Evolutionary conservation across 257 asterid species (phyloP).

Genomic region (Ballota nigra): DNA sequence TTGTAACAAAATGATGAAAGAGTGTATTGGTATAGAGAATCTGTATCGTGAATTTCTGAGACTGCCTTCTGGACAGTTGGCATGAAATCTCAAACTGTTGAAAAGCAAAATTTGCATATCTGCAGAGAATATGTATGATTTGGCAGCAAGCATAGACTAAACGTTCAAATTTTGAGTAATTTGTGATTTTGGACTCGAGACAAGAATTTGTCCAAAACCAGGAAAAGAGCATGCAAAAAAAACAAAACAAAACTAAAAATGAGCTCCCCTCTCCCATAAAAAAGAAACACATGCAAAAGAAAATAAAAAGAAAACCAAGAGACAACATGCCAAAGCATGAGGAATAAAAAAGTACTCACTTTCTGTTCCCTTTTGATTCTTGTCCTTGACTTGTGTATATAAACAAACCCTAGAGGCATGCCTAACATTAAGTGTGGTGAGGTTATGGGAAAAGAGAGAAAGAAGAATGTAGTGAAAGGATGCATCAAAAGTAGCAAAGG

Average conservation of each 20-base stretch:
- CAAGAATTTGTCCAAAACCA: slow-evolving; percentile 1
- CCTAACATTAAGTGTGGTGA: background rate
- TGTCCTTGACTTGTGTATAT: background rate
- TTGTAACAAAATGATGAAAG: background rate
- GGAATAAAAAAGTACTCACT: slow-evolving; percentile 35
- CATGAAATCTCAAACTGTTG: slow-evolving; percentile 1
- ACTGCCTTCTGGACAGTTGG: slow-evolving; percentile 18
- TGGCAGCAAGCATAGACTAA: background rate
- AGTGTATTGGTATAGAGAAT: background rate
- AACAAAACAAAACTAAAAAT: background rate
- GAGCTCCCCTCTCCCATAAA: background rate
- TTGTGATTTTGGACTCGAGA: background rate
- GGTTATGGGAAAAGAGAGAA: background rate
- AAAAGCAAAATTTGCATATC: slow-evolving; percentile 30
- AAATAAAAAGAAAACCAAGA: background rate
- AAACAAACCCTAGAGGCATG: background rate
- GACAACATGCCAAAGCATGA: slow-evolving; percentile 17
- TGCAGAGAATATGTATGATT: slow-evolving; percentile 20
- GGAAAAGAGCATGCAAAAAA: background rate
- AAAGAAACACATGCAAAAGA: background rate
- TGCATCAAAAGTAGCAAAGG: slow-evolving; percentile 67
- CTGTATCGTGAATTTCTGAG: background rate
- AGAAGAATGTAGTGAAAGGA: slow-evolving; percentile 33
- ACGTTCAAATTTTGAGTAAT: slow-evolving; percentile 18
- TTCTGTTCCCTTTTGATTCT: slow-evolving; percentile 8